Evolutionary conservation across 2,329 filamentous ascomycete species (phyloP).

Genomic region (Exophiala oligosperma): DNA sequence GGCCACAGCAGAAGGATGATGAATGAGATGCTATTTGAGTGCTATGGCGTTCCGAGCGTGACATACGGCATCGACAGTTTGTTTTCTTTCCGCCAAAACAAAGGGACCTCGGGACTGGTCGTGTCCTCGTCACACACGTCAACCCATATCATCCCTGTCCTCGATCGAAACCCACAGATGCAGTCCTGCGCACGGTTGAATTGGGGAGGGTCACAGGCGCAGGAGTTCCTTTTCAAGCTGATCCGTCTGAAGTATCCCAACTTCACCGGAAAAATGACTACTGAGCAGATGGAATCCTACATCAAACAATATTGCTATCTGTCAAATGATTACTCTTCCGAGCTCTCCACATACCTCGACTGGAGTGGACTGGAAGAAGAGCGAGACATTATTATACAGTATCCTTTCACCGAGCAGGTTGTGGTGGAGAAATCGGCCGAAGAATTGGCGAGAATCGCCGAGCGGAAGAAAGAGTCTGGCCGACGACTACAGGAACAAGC

Average conservation of each 20-base stretch:
- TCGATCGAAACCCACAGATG: constrained; percentile 80
- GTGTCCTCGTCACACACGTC: constrained; percentile 91
- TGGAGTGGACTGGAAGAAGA: constrained; percentile 86
- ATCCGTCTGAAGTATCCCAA: constrained; percentile 83
- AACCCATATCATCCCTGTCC: constrained; percentile 91
- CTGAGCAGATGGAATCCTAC: constrained; percentile 83
- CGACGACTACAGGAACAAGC: constrained; percentile 91
- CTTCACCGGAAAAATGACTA: constrained; percentile 81
- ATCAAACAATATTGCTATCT: constrained; percentile 88
- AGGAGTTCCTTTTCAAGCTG: constrained; percentile 88
- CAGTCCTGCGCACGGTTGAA: constrained; percentile 85
- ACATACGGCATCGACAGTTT: constrained; percentile 95
- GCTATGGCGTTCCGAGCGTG: constrained; percentile 84
- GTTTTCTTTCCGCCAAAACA: constrained; percentile 93
- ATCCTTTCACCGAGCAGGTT: constrained; percentile 89
- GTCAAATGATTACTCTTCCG: constrained; percentile 77
- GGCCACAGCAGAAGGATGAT: constrained; percentile 89
- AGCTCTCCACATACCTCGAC: constrained; percentile 75
- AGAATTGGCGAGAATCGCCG: constrained; percentile 83
- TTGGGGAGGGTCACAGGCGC: constrained; percentile 88
- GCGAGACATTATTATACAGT: constrained; percentile 84
- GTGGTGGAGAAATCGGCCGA: constrained; percentile 91
- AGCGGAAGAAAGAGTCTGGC: constrained; percentile 93
- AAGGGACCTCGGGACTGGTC: constrained; percentile 81
- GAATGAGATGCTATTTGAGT: constrained; percentile 97